phyloP scores from a whole-genome alignment of 371 early-diverging fungal species.

The Capillidium rhysosporum region DNA sequence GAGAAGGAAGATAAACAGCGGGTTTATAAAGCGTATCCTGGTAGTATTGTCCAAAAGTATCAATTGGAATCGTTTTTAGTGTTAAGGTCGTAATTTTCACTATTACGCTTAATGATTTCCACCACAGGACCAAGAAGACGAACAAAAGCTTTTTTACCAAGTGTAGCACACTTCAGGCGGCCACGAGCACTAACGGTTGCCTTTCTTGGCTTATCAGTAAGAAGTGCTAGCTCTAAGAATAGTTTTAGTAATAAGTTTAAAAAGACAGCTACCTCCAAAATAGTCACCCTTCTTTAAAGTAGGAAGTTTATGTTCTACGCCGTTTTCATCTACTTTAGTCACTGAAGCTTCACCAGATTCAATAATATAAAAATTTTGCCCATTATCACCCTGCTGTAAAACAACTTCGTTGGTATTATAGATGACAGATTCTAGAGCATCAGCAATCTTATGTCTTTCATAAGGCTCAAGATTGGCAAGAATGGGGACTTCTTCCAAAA shows the following conservation, averaged over 20 bases:
- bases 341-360: conserved; percentile 75
- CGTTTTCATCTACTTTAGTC: conserved; percentile 44
- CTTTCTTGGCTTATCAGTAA: conserved; percentile 65
- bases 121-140: conserved; percentile 76
- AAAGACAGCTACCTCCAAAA: conserved; percentile 57
- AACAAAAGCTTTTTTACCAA: conserved; percentile 70
- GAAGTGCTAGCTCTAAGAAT: conserved; percentile 52
- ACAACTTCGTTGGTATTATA: conserved; percentile 44
- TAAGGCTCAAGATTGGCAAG: conserved; percentile 36
- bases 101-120: conserved; percentile 68
- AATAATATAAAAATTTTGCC: conserved; percentile 56
- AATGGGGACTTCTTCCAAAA: conserved; percentile 48
- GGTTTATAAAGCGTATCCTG: too few species aligned
- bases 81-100: conserved; percentile 33
- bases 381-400: conserved; percentile 45
- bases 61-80: background rate
- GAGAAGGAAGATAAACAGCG: too few species aligned
- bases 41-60: too few species aligned
- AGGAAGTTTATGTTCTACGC: conserved; percentile 48
- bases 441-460: conserved; percentile 63
- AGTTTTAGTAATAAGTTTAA: background rate
- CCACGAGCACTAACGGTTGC: conserved; percentile 69
- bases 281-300: conserved; percentile 57
- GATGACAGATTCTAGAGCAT: conserved; percentile 47
- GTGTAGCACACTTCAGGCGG: conserved; percentile 60